phyloP scores from a whole-genome alignment of 75 land plant genomes.

The Pseudotsuga menziesii region DNA sequence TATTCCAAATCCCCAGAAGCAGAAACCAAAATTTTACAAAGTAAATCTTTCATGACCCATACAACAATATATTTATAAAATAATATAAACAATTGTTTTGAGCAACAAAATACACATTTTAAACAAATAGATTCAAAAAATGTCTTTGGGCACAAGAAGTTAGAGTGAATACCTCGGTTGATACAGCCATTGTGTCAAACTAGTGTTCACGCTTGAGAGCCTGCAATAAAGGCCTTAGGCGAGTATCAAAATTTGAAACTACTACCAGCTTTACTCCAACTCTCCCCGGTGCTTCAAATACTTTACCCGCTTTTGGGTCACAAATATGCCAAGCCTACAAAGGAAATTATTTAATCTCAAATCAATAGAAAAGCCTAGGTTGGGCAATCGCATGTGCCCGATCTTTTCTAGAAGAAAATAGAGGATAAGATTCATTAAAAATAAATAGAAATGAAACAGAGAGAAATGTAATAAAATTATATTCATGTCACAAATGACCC shows the following conservation, averaged over 20 bases:
- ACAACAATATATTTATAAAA: too few species aligned
- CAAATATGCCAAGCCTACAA: slow-evolving; percentile 77
- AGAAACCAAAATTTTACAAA: background rate
- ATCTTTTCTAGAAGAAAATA: too few species aligned
- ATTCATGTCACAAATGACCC: too few species aligned
- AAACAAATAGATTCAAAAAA: background rate
- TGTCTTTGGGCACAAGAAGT: background rate
- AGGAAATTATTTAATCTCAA: background rate
- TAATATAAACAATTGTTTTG: background rate
- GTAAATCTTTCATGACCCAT: too few species aligned
- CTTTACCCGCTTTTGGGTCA: slow-evolving; percentile 76
- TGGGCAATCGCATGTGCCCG: too few species aligned
- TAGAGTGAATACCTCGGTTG: slow-evolving; percentile 75
- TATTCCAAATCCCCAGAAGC: slow-evolving; percentile 13
- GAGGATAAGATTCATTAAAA: too few species aligned
- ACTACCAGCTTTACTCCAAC: slow-evolving; percentile 81
- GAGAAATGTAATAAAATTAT: too few species aligned
- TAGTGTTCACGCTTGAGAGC: slow-evolving; percentile 76
- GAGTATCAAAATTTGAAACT: slow-evolving; percentile 86
- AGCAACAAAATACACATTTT: background rate
- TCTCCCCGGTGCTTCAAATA: slow-evolving; percentile 58
- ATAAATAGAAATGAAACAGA: too few species aligned
- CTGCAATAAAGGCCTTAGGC: slow-evolving; percentile 64
- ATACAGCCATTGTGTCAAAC: slow-evolving; percentile 87
- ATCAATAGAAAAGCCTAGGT: background rate